Conservation (phyloP, 306 rosid genomes). For the Hippophae gyantsensis region DNA sequence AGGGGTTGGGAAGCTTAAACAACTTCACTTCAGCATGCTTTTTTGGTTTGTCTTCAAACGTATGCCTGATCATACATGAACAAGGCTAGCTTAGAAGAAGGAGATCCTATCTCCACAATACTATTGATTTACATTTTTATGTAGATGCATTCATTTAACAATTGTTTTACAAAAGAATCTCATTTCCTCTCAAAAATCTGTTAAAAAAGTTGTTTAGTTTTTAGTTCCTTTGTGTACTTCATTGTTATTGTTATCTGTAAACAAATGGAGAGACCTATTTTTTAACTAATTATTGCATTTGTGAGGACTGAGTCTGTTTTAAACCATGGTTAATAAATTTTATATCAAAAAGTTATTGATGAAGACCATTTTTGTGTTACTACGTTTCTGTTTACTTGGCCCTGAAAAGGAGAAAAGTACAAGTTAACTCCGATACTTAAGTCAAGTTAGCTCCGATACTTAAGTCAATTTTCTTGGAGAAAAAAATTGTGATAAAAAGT, state of each 20-base stretch:
- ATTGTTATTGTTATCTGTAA: not conserved
- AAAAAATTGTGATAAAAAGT: too few species aligned
- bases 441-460: too few species aligned
- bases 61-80: not conserved
- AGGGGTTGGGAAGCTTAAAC: slow-evolving; percentile 52
- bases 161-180: not conserved
- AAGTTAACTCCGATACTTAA: too few species aligned
- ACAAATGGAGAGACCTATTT: too few species aligned
- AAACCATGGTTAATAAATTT: too few species aligned
- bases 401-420: too few species aligned
- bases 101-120: not conserved
- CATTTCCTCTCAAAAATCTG: not conserved
- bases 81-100: not conserved
- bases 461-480: too few species aligned
- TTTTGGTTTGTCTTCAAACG: not conserved
- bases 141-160: slow-evolving; percentile 6
- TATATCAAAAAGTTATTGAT: too few species aligned
- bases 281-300: too few species aligned
- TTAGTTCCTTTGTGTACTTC: not conserved
- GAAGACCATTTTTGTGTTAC: too few species aligned
- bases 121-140: not conserved
- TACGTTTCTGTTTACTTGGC: too few species aligned
- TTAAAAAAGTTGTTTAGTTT: not conserved
- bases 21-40: slow-evolving; percentile 11
- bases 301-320: too few species aligned